Evolutionary conservation across 1,284 basidiomycete genomes (phyloP).

Genomic region (Peniophora sp.): DNA sequence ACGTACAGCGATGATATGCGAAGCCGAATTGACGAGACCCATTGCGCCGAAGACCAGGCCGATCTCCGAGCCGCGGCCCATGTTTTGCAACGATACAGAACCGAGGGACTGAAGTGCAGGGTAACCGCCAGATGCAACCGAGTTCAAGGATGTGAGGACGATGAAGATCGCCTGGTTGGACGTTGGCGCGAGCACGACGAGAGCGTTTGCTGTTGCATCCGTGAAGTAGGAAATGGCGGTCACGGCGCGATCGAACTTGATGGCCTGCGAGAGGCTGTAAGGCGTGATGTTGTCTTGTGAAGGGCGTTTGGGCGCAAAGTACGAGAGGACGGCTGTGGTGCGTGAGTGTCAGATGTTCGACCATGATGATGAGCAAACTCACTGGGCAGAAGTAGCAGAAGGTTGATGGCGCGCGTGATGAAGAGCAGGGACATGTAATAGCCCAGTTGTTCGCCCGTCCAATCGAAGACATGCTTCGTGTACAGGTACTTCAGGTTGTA

Average conservation of each 20-base stretch:
- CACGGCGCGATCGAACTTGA: constrained; percentile 35
- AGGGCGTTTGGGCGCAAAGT: constrained; percentile 7
- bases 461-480: constrained; percentile 40
- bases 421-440: constrained; percentile 46
- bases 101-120: constrained; percentile 40
- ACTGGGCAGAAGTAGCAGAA: constrained; percentile 42
- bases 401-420: constrained; percentile 37
- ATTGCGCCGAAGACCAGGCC: constrained; percentile 45
- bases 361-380: constrained; percentile 11
- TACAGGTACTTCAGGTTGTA: constrained; percentile 46
- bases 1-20: constrained; percentile 40
- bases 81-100: constrained; percentile 38
- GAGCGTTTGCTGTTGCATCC: constrained; percentile 20
- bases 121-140: constrained; percentile 38
- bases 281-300: not conserved
- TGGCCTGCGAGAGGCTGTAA: constrained; percentile 25
- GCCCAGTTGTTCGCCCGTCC: constrained; percentile 40
- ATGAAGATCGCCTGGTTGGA: constrained; percentile 36
- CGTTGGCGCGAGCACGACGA: constrained; percentile 15
- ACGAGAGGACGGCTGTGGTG: constrained; percentile 10
- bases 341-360: no score
- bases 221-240: constrained; percentile 35
- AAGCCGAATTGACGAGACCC: constrained; percentile 38
- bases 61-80: constrained; percentile 33
- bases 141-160: constrained; percentile 20